Evolutionary conservation across 2,329 filamentous ascomycete genomes (phyloP), one percentile per base, ranked within the genome.

Genomic region (Xylaria sp.): DNA sequence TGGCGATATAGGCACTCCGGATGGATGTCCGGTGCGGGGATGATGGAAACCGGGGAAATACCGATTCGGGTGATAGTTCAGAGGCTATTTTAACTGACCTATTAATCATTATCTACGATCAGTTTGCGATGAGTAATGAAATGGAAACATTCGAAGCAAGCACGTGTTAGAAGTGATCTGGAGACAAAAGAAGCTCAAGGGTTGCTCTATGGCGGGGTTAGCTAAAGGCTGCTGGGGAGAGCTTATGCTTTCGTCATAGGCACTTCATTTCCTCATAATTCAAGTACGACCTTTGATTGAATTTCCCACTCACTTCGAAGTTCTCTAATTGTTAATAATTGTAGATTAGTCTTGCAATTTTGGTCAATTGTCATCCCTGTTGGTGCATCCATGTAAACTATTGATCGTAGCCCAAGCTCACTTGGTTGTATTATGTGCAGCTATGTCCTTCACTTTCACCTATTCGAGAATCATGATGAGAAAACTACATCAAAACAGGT

Each of bases 401-500:
- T 39, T 28, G 20, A 56, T 7, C 13, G 31, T 56, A 54, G n/a
- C 52, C 31, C 36, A 56, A 23, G n/a, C 12, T 4, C n/a, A 3
- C 52, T 9, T 23, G 13, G n/a, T 36, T 36, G n/a, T 33, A 33
- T 33, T 56, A 56, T 36, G 18, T 36, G 31, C 31, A 9, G 41
- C 36, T 43, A 57, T 57, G 55, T 57, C 55, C 23, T 57, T 57
- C 55, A 23, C 12, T 41, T 41, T 41, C 18, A 41, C 33, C 12
- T 41, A 25, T 41, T 57, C 54, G 39, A 33, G 41, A 41, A 43
- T 41, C 23, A 23, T 56, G 18, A 56, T 39, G 12, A 28, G 43
- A 57, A 43, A 6, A 9, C 41, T 64, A 15, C 28, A 18, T 71
- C 28, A 71, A 57, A 71, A 64, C 61, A 71, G 20, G 58, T 71